Conservation (phyloP, 78 protist genomes). For the Polysphondylium violaceum region DNA sequence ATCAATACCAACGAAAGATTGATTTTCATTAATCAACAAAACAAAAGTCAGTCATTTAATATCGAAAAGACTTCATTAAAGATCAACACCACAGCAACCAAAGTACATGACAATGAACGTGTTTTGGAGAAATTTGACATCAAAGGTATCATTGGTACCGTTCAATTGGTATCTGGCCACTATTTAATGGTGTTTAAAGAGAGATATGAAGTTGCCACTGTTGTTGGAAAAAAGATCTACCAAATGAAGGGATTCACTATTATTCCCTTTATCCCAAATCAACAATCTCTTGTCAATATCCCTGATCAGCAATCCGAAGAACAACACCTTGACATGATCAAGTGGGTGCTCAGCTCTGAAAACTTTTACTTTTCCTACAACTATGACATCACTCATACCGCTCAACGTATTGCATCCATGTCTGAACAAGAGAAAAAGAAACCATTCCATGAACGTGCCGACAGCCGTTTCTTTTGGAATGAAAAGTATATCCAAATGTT, state of each 20-base stretch:
- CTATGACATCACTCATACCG: slow-evolving; percentile 75
- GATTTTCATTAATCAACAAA: slow-evolving; percentile 11
- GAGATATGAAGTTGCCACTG: background rate
- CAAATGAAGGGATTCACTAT: slow-evolving; percentile 10
- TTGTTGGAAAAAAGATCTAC: slow-evolving; percentile 5
- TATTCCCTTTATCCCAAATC: slow-evolving; percentile 52
- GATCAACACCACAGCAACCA: background rate
- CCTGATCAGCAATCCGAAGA: slow-evolving; percentile 65
- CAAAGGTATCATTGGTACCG: slow-evolving; percentile 24
- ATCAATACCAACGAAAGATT: slow-evolving; percentile 33
- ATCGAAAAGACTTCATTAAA: background rate
- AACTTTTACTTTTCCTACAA: slow-evolving; percentile 73
- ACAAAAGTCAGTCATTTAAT: background rate
- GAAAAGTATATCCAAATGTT: background rate
- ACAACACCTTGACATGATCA: slow-evolving; percentile 48
- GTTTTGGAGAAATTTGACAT: background rate
- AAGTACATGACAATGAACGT: background rate
- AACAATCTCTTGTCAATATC: slow-evolving; percentile 43
- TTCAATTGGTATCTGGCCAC: slow-evolving; percentile 45
- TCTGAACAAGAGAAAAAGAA: background rate
- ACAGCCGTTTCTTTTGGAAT: slow-evolving; percentile 75
- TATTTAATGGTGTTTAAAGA: slow-evolving; percentile 45
- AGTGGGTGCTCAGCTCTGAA: slow-evolving; percentile 13
- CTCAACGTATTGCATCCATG: slow-evolving; percentile 46
- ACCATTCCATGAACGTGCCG: slow-evolving; percentile 30